phyloP scores from a whole-genome alignment of 78 protist species.

The Tieghemostelium lacteum region DNA sequence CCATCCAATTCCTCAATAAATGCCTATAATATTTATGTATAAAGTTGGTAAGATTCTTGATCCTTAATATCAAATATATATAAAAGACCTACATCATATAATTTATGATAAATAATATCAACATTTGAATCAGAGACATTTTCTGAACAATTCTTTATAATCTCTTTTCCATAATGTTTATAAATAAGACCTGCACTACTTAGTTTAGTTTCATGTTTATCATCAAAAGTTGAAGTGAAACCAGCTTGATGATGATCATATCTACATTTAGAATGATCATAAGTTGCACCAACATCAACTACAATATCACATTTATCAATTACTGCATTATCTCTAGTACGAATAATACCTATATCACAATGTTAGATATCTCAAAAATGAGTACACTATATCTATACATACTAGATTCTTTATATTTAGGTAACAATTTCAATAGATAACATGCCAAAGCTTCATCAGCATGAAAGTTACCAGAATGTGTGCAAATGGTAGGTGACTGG shows the following conservation, averaged over 20 bases:
- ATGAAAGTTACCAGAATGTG: constrained; percentile 92
- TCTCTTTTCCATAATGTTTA: constrained; percentile 90
- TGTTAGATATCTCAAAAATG: background rate
- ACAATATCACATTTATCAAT: constrained; percentile 65
- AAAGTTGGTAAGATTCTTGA: background rate
- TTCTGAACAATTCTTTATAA: constrained; percentile 45
- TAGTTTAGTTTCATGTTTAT: constrained; percentile 27
- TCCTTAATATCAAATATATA: background rate
- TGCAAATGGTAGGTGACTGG: constrained; percentile 42
- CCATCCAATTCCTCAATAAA: constrained; percentile 91
- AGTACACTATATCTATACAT: background rate
- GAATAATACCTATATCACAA: constrained; percentile 43
- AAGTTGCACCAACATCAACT: constrained; percentile 94
- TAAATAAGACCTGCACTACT: constrained; percentile 87
- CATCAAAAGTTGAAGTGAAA: constrained; percentile 78
- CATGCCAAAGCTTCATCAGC: constrained; percentile 94
- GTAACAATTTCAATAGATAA: constrained; percentile 77
- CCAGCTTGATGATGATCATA: constrained; percentile 95
- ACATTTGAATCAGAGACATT: constrained; percentile 29
- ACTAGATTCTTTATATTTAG: constrained; percentile 55
- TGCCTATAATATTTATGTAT: background rate
- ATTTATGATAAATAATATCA: constrained; percentile 50
- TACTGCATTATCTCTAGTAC: constrained; percentile 86
- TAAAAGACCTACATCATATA: constrained; percentile 38
- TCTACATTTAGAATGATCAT: constrained; percentile 78